Evolutionary conservation across 805 yeast species (phyloP).

Genomic region (Citeromyces nyonsensis): DNA sequence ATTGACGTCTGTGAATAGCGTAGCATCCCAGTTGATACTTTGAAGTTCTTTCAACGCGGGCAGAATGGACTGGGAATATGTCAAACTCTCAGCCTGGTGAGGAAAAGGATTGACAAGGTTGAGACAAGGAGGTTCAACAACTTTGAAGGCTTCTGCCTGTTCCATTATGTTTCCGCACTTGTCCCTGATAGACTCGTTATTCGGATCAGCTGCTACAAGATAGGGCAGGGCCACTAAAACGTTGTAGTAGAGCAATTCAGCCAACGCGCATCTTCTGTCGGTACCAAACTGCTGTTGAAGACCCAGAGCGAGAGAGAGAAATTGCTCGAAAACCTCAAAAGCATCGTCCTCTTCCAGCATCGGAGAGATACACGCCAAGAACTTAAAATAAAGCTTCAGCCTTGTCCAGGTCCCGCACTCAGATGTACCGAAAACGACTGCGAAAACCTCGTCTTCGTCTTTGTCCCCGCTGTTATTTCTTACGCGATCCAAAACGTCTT

Average conservation of each 20-base stretch:
- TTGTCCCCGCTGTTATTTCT: conserved; percentile 3
- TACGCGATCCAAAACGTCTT: conserved; percentile 27
- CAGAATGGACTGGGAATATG: conserved; percentile 20
- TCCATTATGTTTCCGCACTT: conserved; percentile 28
- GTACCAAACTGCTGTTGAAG: conserved; percentile 22
- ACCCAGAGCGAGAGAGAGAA: conserved; percentile 39
- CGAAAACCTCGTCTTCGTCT: conserved; percentile 3
- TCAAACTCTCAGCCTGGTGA: too few relatives aligned
- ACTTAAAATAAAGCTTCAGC: conserved; percentile 55
- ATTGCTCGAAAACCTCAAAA: conserved; percentile 28
- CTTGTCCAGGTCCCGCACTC: conserved; percentile 52
- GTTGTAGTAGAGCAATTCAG: conserved; percentile 53
- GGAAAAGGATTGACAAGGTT: too few relatives aligned
- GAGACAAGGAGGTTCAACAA: not conserved
- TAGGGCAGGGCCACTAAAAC: conserved; percentile 54
- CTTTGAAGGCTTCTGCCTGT: conserved; percentile 22
- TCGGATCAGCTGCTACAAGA: conserved; percentile 9
- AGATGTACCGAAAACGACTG: conserved; percentile 9
- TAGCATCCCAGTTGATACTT: conserved; percentile 20
- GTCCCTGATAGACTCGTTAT: conserved; percentile 12
- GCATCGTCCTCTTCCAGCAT: conserved; percentile 34
- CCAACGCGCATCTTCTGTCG: conserved; percentile 34
- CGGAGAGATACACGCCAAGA: conserved; percentile 51
- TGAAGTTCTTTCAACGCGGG: conserved; percentile 26
- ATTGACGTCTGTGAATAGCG: conserved; percentile 20